A percentile compares a stretch with the other conserved stretches of the same genome.
These are phyloP conservation scores for Heritiera littoralis DNA, from an alignment of 345 rosid species.

Conservation along the genomic window DNA sequence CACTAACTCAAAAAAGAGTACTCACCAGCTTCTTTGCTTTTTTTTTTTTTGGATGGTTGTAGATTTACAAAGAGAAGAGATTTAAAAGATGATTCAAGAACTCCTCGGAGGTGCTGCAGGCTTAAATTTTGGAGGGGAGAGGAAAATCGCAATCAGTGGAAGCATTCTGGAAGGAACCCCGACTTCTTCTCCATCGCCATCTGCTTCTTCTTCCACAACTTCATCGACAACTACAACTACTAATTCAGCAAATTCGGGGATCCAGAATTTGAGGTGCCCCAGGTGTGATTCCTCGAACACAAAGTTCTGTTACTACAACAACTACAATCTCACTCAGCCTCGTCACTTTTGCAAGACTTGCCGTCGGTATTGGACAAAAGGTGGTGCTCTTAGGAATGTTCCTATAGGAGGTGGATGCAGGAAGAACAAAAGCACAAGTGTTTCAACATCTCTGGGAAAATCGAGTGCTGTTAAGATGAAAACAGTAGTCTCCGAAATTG, in stretches of 20 bases:
- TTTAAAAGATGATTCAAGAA: conserved; percentile 68
- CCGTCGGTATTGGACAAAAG: conserved; percentile 85
- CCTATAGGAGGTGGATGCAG: conserved; percentile 84
- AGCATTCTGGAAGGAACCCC: conserved; percentile 48
- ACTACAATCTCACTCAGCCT: conserved; percentile 82
- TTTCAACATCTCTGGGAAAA: conserved; percentile 38
- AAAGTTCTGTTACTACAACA: conserved; percentile 82
- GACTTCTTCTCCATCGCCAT: conserved; percentile 29
- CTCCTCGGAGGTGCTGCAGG: conserved; percentile 54
- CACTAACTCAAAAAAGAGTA: conserved; percentile 41
- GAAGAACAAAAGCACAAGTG: conserved; percentile 52
- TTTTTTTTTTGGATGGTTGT: conserved; percentile 65
- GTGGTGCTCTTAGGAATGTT: conserved; percentile 70
- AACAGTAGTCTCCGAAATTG: conserved; percentile 47
- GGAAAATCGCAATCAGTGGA: conserved; percentile 42
- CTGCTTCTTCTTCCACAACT: conserved; percentile 37
- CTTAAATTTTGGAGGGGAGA: conserved; percentile 42
- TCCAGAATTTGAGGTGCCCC: conserved; percentile 60
- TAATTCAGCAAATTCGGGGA: conserved; percentile 35
- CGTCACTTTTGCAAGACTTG: conserved; percentile 88
- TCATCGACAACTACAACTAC: conserved; percentile 23
- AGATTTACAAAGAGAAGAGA: conserved; percentile 40
- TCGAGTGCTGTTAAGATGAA: conserved; percentile 43
- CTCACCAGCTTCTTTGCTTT: conserved; percentile 39
- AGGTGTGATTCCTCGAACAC: conserved; percentile 75